Evolutionary conservation across 192 early-diverging fungal species (phyloP), one percentile per base, ranked within the genome.

Genomic region (Spizellomyces sp.): DNA sequence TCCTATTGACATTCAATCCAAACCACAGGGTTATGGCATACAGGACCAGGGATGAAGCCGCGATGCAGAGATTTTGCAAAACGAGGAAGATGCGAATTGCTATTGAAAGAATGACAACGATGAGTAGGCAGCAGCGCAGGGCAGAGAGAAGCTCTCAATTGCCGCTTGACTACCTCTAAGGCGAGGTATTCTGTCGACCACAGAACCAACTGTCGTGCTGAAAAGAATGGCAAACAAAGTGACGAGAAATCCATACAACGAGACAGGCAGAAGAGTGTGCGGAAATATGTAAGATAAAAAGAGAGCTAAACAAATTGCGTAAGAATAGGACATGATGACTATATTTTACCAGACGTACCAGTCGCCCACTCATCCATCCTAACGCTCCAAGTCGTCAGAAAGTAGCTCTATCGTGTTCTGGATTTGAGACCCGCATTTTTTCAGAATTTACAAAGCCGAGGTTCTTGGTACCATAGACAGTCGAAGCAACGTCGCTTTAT

Each of bases 311-410:
- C 7, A 69, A 36, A 64, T 17, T 46, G 9, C 7, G 5, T 15
- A 45, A 21, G 15, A 5, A 15, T 54, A 19, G 50, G 17, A 15
- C 15, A 56, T 21, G 12, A 55, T 15, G 8, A 14, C 10, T 5
- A 22, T 68, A 27, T 42, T 64, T 21, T 9, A 65, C 22, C 44
- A 27, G 43, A 63, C 71, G 14, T 67, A 79, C 77, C 67, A 43
- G 59, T 73, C 5, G 78, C 67, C 75, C 75, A 84, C 44, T 81
- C 78, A 58, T 84, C 83, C 59, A 70, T 62, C 14, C 83, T 67
- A 8, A 71, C 70, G 48, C 48, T 77, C 80, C 80, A 82, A 2
- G 74, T 80, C 9, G 83, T 80, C 57, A 82, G 74, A 55, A 84
- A 78, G 55, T 80, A 82, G 62, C 77, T 80, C 64, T 75, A 54